A percentile compares a stretch with the other conserved stretches of the same genome.
Evolutionary conservation across 83 land plant species (phyloP).

Genomic region (Picea abies): DNA sequence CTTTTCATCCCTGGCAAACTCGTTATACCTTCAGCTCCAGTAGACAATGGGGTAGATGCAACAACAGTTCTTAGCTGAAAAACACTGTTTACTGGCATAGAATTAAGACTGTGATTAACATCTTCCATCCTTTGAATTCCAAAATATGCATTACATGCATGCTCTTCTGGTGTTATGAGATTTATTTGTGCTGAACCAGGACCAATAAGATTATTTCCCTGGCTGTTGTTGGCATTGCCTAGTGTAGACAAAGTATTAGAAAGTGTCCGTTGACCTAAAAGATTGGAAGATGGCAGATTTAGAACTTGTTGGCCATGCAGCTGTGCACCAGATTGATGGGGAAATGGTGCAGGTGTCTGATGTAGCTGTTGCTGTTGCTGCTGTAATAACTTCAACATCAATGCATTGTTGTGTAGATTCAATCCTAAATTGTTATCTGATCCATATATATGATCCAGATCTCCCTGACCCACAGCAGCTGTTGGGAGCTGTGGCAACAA

Average conservation of each 20-base stretch:
- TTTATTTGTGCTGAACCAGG: constrained; percentile 9
- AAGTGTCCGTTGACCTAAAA: constrained; percentile 38
- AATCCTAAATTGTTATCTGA: constrained; percentile 28
- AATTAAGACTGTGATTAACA: constrained; percentile 9
- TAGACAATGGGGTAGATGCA: constrained; percentile 4
- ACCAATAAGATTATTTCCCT: not conserved
- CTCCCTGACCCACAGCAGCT: not conserved
- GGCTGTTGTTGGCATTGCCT: not conserved
- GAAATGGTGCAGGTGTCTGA: not conserved
- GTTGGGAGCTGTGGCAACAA: constrained; percentile 36
- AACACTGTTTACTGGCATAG: not conserved
- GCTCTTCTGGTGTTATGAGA: constrained; percentile 21
- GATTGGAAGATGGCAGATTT: constrained; percentile 56
- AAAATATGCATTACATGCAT: constrained; percentile 28
- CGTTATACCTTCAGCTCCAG: constrained; percentile 5
- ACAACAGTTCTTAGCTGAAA: not conserved
- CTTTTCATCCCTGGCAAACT: constrained; percentile 8
- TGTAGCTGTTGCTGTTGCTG: constrained; percentile 37
- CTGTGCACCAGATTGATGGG: constrained; percentile 11
- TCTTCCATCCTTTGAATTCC: constrained; percentile 23
- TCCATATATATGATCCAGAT: constrained; percentile 12
- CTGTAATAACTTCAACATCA: constrained; percentile 34
- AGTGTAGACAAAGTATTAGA: constrained; percentile 20
- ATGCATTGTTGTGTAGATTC: constrained; percentile 25
- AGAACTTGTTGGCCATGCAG: constrained; percentile 32